Evolutionary conservation across 1,284 basidiomycete genomes (phyloP), one percentile per base, ranked within the genome.

Genomic region (Tylopilus sp.): DNA sequence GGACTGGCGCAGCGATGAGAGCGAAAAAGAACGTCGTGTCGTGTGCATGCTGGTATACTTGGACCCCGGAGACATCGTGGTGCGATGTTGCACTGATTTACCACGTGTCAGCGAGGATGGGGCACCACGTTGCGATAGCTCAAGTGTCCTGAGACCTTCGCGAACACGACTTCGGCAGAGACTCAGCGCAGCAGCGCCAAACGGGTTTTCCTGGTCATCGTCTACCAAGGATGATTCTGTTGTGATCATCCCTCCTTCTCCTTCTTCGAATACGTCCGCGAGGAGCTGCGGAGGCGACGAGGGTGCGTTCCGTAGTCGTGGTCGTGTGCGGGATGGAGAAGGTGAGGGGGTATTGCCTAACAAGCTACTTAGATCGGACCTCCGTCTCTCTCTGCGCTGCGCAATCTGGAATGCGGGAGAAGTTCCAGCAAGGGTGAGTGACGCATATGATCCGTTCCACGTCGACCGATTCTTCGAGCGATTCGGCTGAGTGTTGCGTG

Each of bases 371-470:
- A 85, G 58, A 63, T 83, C 78, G 0, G 79, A 80, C 30, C 76
- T 71, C 10, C 79, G 74, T 53, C 77, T 81, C 48, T 78, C 73
- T 52, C 74, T 64, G 45, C 73, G 71, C 50, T 67, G 73, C 34
- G 73, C 57, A 20, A 37, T 20, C 17, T 37, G 36, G 10, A 53
- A 54, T 30, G 67, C 66, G 0, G 67, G 71, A 6, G 78, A 75
- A 53, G 74, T 74, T 11, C 75, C 73, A 4, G 73, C 68, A 4
- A 64, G 66, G 4, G 74, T 74, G 9, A 80, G 69, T 11, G 75
- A 73, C 7, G 73, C 63, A 53, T 84, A 81, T 2, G 80, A 76
- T 26, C 85, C 84, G 53, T 78, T 86, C 87, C 87, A 90, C 0
- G 85, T 88, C 15, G 80, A 75, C 15, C 85, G 77, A 58, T 88